These are phyloP conservation scores for Trypanosoma boissoni DNA, from an alignment of 208 protist species.

Conservation along the genomic window DNA sequence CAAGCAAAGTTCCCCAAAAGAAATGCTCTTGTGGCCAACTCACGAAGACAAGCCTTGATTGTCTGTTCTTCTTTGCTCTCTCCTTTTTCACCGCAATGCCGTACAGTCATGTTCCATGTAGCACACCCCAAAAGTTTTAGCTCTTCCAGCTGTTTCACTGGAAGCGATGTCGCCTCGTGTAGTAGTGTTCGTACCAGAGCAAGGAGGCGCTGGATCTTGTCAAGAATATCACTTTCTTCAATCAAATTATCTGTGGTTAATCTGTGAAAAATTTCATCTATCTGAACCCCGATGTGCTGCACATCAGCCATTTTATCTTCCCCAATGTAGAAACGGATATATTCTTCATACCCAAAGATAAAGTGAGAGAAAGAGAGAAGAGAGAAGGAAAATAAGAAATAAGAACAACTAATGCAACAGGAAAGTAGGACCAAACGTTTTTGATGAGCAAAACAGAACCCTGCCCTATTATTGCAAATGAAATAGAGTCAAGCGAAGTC, in stretches of 20 bases:
- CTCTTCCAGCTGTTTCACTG: conserved; percentile 37
- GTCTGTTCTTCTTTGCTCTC: conserved; percentile 6
- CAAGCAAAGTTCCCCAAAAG: conserved; percentile 62
- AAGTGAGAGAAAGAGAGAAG: conserved; percentile 3
- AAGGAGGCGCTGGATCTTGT: conserved; percentile 5
- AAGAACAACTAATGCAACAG: not conserved
- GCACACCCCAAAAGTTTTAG: conserved; percentile 39
- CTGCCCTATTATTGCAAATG: too few species aligned
- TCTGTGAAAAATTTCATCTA: conserved; percentile 25
- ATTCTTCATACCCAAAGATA: not conserved
- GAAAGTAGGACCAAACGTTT: not conserved
- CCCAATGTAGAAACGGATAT: not conserved
- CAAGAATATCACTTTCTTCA: conserved; percentile 12
- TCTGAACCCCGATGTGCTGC: conserved; percentile 2
- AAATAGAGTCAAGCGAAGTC: too few species aligned
- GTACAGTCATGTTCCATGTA: conserved; percentile 55
- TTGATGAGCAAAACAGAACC: too few species aligned
- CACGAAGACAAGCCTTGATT: conserved; percentile 26
- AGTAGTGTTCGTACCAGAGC: not conserved
- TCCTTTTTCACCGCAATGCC: conserved; percentile 5
- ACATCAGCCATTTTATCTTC: conserved; percentile 12
- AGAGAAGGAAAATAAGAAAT: conserved; percentile 1
- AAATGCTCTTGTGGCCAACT: conserved; percentile 45
- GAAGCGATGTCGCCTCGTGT: conserved; percentile 18
- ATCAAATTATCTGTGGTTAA: not conserved